Evolutionary conservation across 495 filamentous ascomycete species (phyloP).

Genomic region (Podospora fimiseda): DNA sequence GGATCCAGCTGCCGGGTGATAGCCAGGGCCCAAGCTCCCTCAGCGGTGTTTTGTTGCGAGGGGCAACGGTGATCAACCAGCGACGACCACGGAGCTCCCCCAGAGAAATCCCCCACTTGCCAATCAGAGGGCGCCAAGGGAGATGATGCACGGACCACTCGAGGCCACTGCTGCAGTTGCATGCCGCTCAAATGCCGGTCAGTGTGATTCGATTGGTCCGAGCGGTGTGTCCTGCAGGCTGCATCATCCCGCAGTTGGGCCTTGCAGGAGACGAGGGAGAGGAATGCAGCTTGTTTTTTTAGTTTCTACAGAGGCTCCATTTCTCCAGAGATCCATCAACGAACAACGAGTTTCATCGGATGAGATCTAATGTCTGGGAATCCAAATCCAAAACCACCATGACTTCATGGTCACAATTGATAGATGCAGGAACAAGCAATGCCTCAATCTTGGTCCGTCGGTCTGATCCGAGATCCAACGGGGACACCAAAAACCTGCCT

Average conservation of each 20-base stretch:
- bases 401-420: background rate
- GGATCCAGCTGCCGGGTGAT: background rate
- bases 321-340: background rate
- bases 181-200: slow-evolving; percentile 1
- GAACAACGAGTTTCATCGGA: background rate
- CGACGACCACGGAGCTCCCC: background rate
- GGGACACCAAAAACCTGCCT: background rate
- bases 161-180: background rate
- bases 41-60: slow-evolving; percentile 8
- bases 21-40: slow-evolving; percentile 13
- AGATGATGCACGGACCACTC: background rate
- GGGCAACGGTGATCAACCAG: slow-evolving; percentile 8
- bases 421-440: background rate
- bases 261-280: background rate
- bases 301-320: background rate
- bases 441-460: background rate
- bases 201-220: background rate
- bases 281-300: background rate
- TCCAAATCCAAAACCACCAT: background rate
- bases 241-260: background rate
- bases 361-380: background rate
- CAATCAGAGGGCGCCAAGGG: slow-evolving; percentile 5
- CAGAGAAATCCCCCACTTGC: slow-evolving; percentile 13
- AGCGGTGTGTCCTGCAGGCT: background rate
- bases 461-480: background rate